Percentiles rank a stretch among this genome's conserved stretches.
Evolutionary conservation across 371 early-diverging fungal genomes (phyloP).

Genomic region (Gilbertella persicaria): DNA sequence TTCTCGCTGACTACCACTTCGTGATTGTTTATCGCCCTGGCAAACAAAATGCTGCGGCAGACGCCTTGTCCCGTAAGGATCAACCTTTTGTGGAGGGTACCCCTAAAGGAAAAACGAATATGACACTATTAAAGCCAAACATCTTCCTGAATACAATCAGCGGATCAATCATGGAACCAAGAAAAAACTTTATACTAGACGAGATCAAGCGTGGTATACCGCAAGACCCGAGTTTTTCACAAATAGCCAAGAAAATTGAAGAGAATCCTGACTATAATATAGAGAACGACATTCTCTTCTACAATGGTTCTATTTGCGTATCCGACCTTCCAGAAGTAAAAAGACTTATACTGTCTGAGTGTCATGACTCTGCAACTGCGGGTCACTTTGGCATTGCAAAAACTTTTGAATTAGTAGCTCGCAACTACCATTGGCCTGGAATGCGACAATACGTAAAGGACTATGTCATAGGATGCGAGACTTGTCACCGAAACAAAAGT

Average conservation of each 20-base stretch:
- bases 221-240: no score
- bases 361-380: slow-evolving; percentile 41
- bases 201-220: no score
- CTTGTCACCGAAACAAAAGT: slow-evolving; percentile 39
- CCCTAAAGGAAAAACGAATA: background rate
- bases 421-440: slow-evolving; percentile 46
- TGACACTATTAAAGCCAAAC: slow-evolving; percentile 2
- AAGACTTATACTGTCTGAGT: background rate
- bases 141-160: no score
- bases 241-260: background rate
- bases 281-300: background rate
- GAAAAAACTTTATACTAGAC: no score
- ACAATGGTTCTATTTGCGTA: slow-evolving; percentile 2
- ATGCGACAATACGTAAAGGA: slow-evolving; percentile 33
- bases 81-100: slow-evolving; percentile 1
- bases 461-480: slow-evolving; percentile 45
- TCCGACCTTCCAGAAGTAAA: background rate
- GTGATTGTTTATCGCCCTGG: slow-evolving; percentile 43
- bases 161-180: no score
- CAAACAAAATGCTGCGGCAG: slow-evolving; percentile 31
- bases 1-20: slow-evolving; percentile 39
- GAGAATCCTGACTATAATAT: background rate
- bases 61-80: slow-evolving; percentile 45
- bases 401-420: slow-evolving; percentile 35
- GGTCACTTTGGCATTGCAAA: slow-evolving; percentile 53